Percentiles rank a stretch among this genome's conserved stretches.
phyloP scores from a whole-genome alignment of 768 basidiomycete genomes.

The Mycena rosella region DNA sequence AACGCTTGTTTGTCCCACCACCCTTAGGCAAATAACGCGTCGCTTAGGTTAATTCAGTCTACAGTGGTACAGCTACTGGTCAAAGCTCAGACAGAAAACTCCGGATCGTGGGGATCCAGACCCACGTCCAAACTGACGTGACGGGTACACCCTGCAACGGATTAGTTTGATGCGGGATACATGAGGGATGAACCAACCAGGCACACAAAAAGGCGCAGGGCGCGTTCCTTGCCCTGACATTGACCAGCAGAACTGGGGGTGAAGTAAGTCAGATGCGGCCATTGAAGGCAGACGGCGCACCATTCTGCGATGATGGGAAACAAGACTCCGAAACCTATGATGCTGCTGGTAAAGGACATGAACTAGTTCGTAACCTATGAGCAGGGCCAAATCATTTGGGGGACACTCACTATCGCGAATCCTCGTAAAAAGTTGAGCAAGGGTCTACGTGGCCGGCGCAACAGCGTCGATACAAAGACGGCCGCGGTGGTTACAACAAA shows the following conservation, averaged over 20 bases:
- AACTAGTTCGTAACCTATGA: neutral
- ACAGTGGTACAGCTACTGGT: neutral
- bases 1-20: constrained; percentile 3
- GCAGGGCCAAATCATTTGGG: neutral
- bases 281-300: neutral
- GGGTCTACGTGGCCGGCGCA: neutral
- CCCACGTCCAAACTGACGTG: constrained; percentile 28
- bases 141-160: constrained; percentile 17
- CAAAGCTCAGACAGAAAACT: neutral
- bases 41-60: neutral
- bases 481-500: constrained; percentile 2
- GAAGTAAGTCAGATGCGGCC: neutral
- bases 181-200: neutral
- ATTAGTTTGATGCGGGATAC: neutral
- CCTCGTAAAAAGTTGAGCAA: constrained; percentile 6
- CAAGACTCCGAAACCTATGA: constrained; percentile 18
- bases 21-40: constrained; percentile 15
- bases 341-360: constrained; percentile 19
- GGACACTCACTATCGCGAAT: constrained; percentile 7
- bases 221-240: constrained; percentile 13
- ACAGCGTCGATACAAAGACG: constrained; percentile 5
- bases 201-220: constrained; percentile 9
- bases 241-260: neutral
- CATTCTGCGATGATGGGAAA: constrained; percentile 26
- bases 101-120: constrained; percentile 16